Conservation (phyloP, 192 early-diverging fungal genomes). For the Coemansia biformis region DNA sequence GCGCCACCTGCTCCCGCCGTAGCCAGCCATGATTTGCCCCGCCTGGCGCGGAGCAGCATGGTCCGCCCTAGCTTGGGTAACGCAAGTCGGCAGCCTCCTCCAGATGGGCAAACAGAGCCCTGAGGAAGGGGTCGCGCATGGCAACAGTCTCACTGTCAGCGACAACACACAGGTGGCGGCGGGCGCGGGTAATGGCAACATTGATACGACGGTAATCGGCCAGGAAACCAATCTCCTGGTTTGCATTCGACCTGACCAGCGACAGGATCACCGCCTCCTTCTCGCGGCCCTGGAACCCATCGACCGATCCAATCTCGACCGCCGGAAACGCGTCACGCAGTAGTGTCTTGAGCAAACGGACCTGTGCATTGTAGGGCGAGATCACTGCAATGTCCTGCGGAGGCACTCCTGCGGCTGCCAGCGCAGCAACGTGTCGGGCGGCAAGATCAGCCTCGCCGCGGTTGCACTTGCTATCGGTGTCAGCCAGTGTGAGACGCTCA, state of each 20-base stretch:
- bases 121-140: constrained; percentile 40
- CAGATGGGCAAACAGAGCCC: constrained; percentile 48
- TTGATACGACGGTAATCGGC: constrained; percentile 76
- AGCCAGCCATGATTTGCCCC: too few relatives aligned
- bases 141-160: constrained; percentile 67
- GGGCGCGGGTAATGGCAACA: constrained; percentile 85
- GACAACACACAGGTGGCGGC: constrained; percentile 78
- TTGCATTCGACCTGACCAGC: constrained; percentile 74
- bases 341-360: constrained; percentile 49
- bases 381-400: constrained; percentile 74
- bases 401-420: constrained; percentile 61
- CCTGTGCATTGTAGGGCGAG: constrained; percentile 82
- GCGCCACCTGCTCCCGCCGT: too few relatives aligned
- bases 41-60: too few relatives aligned
- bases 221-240: constrained; percentile 79
- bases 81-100: constrained; percentile 51
- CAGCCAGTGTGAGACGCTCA: constrained; percentile 7
- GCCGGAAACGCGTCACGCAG: constrained; percentile 54
- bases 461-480: constrained; percentile 66
- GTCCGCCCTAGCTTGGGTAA: too few relatives aligned
- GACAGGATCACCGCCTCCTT: constrained; percentile 80
- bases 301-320: constrained; percentile 79
- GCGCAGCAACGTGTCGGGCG: constrained; percentile 54
- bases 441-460: constrained; percentile 68
- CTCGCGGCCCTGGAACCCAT: constrained; percentile 90